Percentiles rank a stretch among this genome's conserved stretches.
Conservation (phyloP, 306 rosid species). For the Dryas alaskensis region DNA sequence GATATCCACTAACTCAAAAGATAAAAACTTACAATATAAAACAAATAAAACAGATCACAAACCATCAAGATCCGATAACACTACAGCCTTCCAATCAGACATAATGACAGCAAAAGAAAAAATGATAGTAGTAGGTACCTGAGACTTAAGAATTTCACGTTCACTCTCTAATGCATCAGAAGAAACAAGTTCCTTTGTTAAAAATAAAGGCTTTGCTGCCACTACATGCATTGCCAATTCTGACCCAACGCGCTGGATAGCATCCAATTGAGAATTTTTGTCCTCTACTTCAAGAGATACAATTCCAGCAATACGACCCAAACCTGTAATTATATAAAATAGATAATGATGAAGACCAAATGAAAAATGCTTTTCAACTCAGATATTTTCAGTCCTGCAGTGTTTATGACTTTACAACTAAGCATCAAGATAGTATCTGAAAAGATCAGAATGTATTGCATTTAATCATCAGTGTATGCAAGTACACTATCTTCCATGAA, state of each 20-base stretch:
- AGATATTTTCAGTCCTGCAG: conserved; percentile 11
- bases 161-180: conserved; percentile 68
- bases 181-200: conserved; percentile 82
- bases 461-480: not conserved
- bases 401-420: not conserved
- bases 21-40: too few relatives aligned
- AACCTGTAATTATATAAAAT: conserved; percentile 42
- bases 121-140: conserved; percentile 48
- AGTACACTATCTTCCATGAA: not conserved
- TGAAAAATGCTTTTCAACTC: conserved; percentile 1
- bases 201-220: conserved; percentile 84
- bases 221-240: conserved; percentile 95
- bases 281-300: conserved; percentile 75
- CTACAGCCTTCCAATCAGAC: too few relatives aligned
- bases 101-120: not conserved
- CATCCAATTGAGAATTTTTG: conserved; percentile 47
- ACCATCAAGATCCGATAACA: too few relatives aligned
- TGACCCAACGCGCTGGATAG: conserved; percentile 77
- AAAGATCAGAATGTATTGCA: not conserved
- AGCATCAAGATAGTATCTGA: not conserved
- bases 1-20: too few relatives aligned
- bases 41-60: too few relatives aligned
- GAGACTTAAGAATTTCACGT: conserved; percentile 85
- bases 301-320: conserved; percentile 96
- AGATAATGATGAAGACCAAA: conserved; percentile 5